A percentile compares a stretch with the other conserved stretches of the same genome.
Conservation (phyloP, 1,284 basidiomycete genomes). For the Austroboletus niveus region DNA sequence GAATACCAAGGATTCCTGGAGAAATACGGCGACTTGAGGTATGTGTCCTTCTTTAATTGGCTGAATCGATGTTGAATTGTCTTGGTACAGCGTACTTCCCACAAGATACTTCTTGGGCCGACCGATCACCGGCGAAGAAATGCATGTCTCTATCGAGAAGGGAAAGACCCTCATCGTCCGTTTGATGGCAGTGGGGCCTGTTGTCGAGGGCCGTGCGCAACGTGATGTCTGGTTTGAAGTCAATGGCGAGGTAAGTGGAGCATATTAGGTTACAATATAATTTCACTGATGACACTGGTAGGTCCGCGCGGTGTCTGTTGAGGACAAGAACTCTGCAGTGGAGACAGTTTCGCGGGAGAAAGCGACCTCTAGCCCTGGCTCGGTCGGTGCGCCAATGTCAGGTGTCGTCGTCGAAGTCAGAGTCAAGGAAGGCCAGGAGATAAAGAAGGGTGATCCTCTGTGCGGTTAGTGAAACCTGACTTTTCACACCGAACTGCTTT, state of each 20-base stretch:
- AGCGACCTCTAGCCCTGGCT: slow-evolving; percentile 90
- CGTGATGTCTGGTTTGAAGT: slow-evolving; percentile 99
- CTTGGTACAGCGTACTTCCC: slow-evolving; percentile 70
- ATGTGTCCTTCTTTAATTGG: slow-evolving; percentile 22
- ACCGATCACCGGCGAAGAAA: slow-evolving; percentile 90
- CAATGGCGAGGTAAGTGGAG: slow-evolving; percentile 77
- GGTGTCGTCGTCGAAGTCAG: slow-evolving; percentile 98
- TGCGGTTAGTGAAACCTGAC: slow-evolving; percentile 55
- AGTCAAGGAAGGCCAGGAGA: slow-evolving; percentile 94
- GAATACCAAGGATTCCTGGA: slow-evolving; percentile 94
- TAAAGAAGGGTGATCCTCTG: slow-evolving; percentile 96
- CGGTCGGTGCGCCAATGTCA: slow-evolving; percentile 94
- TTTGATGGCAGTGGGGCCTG: slow-evolving; percentile 91
- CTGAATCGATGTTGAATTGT: slow-evolving; percentile 15
- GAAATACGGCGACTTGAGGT: slow-evolving; percentile 95
- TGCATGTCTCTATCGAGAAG: slow-evolving; percentile 95
- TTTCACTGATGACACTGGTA: slow-evolving; percentile 31
- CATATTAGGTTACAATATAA: slow-evolving; percentile 5
- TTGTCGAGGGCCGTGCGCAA: slow-evolving; percentile 87
- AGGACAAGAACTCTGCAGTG: slow-evolving; percentile 95
- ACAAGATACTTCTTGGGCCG: slow-evolving; percentile 97
- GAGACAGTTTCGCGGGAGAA: slow-evolving; percentile 94
- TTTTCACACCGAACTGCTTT: background rate
- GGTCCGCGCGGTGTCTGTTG: slow-evolving; percentile 90
- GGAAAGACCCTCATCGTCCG: slow-evolving; percentile 98